These are phyloP conservation scores for Suillus ampliporus DNA, from an alignment of 768 basidiomycete genomes.

Conservation along the genomic window DNA sequence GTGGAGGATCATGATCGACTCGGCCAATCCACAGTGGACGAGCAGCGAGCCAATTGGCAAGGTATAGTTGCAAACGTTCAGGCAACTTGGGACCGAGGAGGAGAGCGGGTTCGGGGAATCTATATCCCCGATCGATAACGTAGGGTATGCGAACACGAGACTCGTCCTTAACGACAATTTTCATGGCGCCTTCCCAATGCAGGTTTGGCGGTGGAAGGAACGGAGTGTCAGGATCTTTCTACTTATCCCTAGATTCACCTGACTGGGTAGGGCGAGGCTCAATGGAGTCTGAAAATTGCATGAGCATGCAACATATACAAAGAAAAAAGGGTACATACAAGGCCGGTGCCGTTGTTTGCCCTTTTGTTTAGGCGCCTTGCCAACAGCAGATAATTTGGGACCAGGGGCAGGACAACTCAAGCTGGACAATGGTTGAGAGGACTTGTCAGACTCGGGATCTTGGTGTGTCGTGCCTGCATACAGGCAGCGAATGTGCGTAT, in stretches of 20 bases:
- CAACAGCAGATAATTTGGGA: background rate
- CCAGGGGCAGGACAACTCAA: background rate
- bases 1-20: background rate
- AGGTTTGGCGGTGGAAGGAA: background rate
- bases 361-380: constrained; percentile 3
- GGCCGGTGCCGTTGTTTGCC: background rate
- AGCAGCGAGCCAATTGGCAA: constrained; percentile 11
- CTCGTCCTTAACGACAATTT: background rate
- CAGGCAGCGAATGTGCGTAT: background rate
- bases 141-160: background rate
- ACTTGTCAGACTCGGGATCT: background rate
- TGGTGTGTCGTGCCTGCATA: constrained; percentile 1
- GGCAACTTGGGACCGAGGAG: background rate
- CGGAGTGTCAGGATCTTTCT: background rate
- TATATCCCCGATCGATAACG: background rate
- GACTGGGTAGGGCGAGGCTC: background rate
- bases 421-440: constrained; percentile 5
- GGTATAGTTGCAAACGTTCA: background rate
- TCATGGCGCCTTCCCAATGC: constrained; percentile 4
- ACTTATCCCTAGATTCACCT: background rate
- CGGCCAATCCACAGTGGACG: background rate
- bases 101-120: constrained; percentile 3
- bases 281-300: background rate
- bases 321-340: background rate
- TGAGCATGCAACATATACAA: background rate